Evolutionary conservation across 768 basidiomycete species (phyloP), one percentile per base, ranked within the genome.

Genomic region (Tulasnella sp.): DNA sequence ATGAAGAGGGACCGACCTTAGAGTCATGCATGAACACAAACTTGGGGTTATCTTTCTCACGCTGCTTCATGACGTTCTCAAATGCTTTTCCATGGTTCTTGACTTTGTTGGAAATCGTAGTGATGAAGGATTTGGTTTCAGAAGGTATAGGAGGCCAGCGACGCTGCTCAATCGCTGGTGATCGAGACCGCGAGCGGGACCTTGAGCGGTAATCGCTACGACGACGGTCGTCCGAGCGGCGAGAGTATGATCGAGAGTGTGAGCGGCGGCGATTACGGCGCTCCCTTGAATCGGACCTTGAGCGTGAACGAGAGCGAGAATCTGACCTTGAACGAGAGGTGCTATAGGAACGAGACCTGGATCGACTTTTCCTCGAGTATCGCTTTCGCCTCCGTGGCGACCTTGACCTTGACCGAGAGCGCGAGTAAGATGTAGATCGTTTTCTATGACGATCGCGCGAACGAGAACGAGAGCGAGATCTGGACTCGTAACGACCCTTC

Each of bases 121-220:
- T 74, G 53, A 99, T 81, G 58, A 96, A 93, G 10, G 75, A 76
- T 50, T 90, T 84, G 4, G 84, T 85, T 13, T 88, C 81, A 28
- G 27, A 37, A 25, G 39, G 33, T 42, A 45, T 41, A 22, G 27
- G 41, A 5, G 35, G 53, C 44, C 45, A 39, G 8, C 45, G 44
- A 24, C 58, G 57, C n/a, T 55, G 61, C n/a, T n/a, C n/a, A n/a
- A n/a, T n/a, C 3, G 56, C 56, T 32, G 66, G 53, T 45, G 65
- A 59, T 10, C 65, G 66, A 20, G 64, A 64, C 16, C 66, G 62
- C 29, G 66, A 70, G 40, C 73, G 74, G 47, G 69, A 69, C 16
- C 61, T 61, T n/a, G 62, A 61, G 37, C 66, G 69, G 45, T 70
- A 68, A 46, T 57, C 52, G 28, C 56, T 57, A 20, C 59, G 60